Percentiles rank a stretch among this genome's conserved stretches.
phyloP scores from a whole-genome alignment of 2,329 filamentous ascomycete species.

The Hysterium pulicare region DNA sequence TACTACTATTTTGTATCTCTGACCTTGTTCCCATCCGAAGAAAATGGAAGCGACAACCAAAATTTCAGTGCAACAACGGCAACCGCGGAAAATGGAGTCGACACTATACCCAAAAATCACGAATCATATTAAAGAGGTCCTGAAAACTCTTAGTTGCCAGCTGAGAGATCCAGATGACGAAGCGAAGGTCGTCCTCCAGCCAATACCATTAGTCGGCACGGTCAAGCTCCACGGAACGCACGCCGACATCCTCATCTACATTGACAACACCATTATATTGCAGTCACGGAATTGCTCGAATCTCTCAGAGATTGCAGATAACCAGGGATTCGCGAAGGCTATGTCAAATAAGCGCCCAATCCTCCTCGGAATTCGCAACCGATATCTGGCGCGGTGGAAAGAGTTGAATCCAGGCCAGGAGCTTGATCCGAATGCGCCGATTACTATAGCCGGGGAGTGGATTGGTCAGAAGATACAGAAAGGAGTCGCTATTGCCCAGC shows the following conservation, averaged over 20 bases:
- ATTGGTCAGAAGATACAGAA: constrained; percentile 27
- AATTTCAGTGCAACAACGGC: no score
- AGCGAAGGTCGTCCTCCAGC: constrained; percentile 3
- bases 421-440: constrained; percentile 9
- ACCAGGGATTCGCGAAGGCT: constrained; percentile 19
- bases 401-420: constrained; percentile 11
- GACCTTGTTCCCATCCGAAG: no score
- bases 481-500: constrained; percentile 19
- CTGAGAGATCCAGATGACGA: constrained; percentile 8
- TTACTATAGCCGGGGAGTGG: constrained; percentile 31
- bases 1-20: no score
- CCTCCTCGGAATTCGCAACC: constrained; percentile 17
- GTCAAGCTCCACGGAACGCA: constrained; percentile 35
- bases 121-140: constrained; percentile 18
- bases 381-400: constrained; percentile 16
- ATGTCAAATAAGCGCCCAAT: constrained; percentile 16
- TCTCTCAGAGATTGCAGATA: constrained; percentile 16
- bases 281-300: constrained; percentile 23
- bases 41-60: no score
- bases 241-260: constrained; percentile 25
- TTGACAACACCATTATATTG: constrained; percentile 17
- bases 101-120: constrained; percentile 31
- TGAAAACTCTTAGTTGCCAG: constrained; percentile 15
- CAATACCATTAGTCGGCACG: constrained; percentile 24
- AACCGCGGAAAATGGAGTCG: constrained; percentile 5